Conservation (phyloP, 805 yeast genomes). For the Metschnikowia kofuensis region DNA sequence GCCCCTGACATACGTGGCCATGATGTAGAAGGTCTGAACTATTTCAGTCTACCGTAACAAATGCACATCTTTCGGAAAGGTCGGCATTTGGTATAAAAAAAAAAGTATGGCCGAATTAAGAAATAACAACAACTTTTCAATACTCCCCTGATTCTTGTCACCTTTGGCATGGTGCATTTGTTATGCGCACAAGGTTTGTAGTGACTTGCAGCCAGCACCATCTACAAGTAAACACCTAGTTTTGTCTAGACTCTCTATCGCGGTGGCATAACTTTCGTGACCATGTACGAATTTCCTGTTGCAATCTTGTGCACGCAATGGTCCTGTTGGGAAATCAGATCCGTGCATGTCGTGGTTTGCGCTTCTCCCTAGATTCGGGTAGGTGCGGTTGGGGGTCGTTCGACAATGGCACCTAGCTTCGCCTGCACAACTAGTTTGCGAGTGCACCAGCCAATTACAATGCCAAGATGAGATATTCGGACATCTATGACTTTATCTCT, state of each 20-base stretch:
- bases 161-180: not conserved
- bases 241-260: not conserved
- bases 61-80: too few species aligned
- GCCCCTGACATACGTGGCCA: too few species aligned
- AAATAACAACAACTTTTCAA: not conserved
- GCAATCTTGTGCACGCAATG: not conserved
- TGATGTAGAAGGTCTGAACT: too few species aligned
- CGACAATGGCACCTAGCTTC: too few species aligned
- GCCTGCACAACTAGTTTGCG: too few species aligned
- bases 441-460: too few species aligned
- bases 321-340: not conserved
- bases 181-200: not conserved
- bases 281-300: not conserved
- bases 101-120: not conserved
- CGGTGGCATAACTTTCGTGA: not conserved
- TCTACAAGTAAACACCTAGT: too few species aligned
- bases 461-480: too few species aligned
- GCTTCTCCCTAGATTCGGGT: conserved; percentile 1
- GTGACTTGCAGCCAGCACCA: too few species aligned
- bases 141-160: not conserved
- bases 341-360: not conserved
- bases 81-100: too few species aligned
- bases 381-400: not conserved
- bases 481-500: too few species aligned
- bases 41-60: not conserved